phyloP scores from a whole-genome alignment of 768 basidiomycete species.

The Lactarius sp. region DNA sequence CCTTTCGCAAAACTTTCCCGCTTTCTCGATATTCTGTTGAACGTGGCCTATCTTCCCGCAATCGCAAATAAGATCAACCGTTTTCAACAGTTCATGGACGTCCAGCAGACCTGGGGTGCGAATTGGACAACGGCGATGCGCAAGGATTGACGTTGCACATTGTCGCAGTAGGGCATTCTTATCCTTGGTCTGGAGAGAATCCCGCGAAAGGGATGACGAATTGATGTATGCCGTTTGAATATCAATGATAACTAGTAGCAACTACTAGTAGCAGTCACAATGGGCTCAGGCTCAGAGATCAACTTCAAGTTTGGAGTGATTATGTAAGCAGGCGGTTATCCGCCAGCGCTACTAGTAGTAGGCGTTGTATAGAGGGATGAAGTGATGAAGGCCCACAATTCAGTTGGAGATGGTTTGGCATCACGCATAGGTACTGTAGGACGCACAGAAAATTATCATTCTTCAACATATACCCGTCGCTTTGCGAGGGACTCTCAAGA shows the following conservation, averaged over 20 bases:
- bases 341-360: no score
- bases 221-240: not conserved
- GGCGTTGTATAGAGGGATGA: no score
- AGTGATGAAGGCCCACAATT: no score
- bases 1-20: slow-evolving; percentile 56
- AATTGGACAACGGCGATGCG: slow-evolving; percentile 61
- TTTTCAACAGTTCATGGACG: not conserved
- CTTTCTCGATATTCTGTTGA: slow-evolving; percentile 61
- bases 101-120: slow-evolving; percentile 41
- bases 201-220: not conserved
- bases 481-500: not conserved
- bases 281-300: no score
- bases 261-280: no score
- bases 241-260: not conserved
- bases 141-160: slow-evolving; percentile 2
- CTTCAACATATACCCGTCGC: not conserved
- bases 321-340: no score
- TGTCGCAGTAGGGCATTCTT: not conserved
- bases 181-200: not conserved
- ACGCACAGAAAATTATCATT: not conserved
- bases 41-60: slow-evolving; percentile 61
- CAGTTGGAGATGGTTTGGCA: no score
- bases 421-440: no score
- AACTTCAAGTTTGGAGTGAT: no score
- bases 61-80: not conserved